These are phyloP conservation scores for Candida manassasensis DNA, from an alignment of 805 yeast genomes.

Conservation along the genomic window DNA sequence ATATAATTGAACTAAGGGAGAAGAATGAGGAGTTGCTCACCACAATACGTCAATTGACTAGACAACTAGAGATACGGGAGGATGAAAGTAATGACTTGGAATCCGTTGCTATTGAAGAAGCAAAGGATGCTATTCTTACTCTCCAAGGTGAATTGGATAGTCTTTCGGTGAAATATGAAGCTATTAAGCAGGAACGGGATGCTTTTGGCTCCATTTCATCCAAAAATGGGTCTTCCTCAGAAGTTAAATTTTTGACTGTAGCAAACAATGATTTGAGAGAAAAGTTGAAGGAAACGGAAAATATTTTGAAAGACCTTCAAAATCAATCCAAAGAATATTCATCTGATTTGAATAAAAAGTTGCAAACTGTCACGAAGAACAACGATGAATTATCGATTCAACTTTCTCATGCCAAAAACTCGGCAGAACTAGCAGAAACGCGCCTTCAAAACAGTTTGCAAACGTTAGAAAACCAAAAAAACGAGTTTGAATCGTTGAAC, in stretches of 20 bases:
- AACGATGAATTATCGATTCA: conserved; percentile 43
- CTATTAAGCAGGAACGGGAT: conserved; percentile 65
- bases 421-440: conserved; percentile 48
- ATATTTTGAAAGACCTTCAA: conserved; percentile 26
- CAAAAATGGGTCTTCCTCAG: conserved; percentile 8
- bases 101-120: conserved; percentile 51
- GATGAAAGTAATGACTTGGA: conserved; percentile 37
- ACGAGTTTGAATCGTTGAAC: conserved; percentile 24
- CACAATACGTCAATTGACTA: conserved; percentile 68
- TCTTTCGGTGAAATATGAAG: conserved; percentile 46
- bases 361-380: conserved; percentile 20
- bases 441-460: conserved; percentile 43
- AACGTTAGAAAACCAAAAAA: conserved; percentile 23
- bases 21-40: conserved; percentile 70
- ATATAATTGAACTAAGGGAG: conserved; percentile 61
- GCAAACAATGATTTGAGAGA: conserved; percentile 26
- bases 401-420: conserved; percentile 51
- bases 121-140: conserved; percentile 62
- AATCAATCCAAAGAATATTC: conserved; percentile 41
- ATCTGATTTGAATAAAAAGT: conserved; percentile 39
- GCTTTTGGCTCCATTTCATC: conserved; percentile 40
- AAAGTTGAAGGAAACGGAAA: conserved; percentile 36
- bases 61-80: conserved; percentile 65
- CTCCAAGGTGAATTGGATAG: conserved; percentile 55
- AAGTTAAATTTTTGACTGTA: conserved; percentile 21